phyloP scores from a whole-genome alignment of 1,139 yeast species.

The Tardiomyces digboiensis region DNA sequence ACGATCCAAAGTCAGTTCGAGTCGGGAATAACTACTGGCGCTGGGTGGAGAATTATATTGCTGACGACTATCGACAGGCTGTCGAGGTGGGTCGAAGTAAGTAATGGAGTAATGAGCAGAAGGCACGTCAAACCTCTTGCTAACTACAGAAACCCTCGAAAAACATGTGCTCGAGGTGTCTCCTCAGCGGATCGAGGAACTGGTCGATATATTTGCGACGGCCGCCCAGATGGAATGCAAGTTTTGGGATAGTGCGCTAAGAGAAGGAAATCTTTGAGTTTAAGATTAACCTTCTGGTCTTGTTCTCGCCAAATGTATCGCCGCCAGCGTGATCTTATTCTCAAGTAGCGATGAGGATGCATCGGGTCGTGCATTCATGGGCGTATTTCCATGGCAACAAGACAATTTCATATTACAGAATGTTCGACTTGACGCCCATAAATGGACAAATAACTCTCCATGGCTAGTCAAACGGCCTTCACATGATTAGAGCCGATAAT shows the following conservation, averaged over 20 bases:
- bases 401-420: no score
- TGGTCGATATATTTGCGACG: conserved; percentile 48
- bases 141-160: conserved; percentile 35
- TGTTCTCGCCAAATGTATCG: no score
- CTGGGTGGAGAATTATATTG: conserved; percentile 56
- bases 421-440: no score
- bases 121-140: neutral
- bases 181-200: conserved; percentile 35
- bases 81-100: conserved; percentile 33
- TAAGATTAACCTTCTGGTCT: no score
- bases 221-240: conserved; percentile 51
- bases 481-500: no score
- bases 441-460: no score
- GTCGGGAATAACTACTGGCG: conserved; percentile 31
- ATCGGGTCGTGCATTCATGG: no score
- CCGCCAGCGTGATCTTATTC: no score
- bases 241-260: conserved; percentile 47
- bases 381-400: no score
- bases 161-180: conserved; percentile 29
- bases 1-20: conserved; percentile 10
- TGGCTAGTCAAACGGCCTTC: no score
- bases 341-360: no score
- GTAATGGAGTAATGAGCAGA: neutral
- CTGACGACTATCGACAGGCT: conserved; percentile 48
- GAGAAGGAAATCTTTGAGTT: neutral